Base-by-base conservation (phyloP, 805 yeast species). In the Saturnispora zaruensis region DNA sequence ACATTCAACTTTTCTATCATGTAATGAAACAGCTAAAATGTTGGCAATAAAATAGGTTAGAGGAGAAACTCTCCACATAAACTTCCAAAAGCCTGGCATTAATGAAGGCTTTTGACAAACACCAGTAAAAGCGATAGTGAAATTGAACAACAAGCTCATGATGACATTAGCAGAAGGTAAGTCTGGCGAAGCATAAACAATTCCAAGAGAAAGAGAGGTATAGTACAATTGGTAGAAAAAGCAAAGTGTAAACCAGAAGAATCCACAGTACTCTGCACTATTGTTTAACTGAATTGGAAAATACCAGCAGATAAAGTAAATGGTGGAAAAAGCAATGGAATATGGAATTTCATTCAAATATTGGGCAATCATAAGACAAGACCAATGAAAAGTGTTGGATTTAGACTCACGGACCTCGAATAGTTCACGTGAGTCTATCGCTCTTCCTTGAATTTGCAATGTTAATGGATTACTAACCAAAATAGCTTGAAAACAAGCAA, bases 371-470 rank as follows among this genome's bases (percentile, higher is more conserved):
- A 82, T 59, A 64, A 84, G 65, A 37, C 75, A 64, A 25, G 79
- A 70, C 90, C 90, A 84, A 59, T 81, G 84, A 71, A 80, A 84
- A 43, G 87, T 84, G 58, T 82, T 83, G 3, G 87, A 80, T 51
- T 79, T 74, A 18, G 79, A 72, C 60, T 84, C 93, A 60, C 91
- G 73, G 6, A 78, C 85, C 64, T 84, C 90, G 60, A 67, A 84
- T 42, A 83, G 62, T 49, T 79, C 82, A 59, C 89, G 74, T n/a
- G 81, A 70, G n/a, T 67, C 70, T 42, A 76, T 72, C 24, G 82
- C 82, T 49, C 75, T 73, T 23, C 72, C 79, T 59, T 81, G 84
- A 53, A 80, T 75, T 66, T 82, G 88, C 59, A 83, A 79, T 45
- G 80, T 74, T 51, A 80, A 68, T 28, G 84, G 71, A 68, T 82